phyloP scores from a whole-genome alignment of 345 rosid species.

The Salix arbutifolia region DNA sequence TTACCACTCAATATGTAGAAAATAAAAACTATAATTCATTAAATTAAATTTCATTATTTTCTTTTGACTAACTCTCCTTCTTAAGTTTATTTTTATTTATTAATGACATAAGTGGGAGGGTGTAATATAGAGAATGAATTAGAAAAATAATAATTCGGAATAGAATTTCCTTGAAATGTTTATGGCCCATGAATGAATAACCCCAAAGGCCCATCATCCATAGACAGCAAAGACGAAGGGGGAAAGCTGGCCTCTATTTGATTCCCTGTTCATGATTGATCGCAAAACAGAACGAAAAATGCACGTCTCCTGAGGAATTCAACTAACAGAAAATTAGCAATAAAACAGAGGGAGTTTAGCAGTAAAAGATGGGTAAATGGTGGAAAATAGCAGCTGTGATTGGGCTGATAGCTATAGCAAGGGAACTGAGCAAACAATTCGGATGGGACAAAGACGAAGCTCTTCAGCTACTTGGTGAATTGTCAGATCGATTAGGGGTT shows the following conservation, averaged over 20 bases:
- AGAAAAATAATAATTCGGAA: not conserved
- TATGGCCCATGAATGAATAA: not conserved
- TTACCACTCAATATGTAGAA: no score
- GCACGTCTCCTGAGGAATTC: not conserved
- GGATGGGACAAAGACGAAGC: slow-evolving; percentile 60
- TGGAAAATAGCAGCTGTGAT: slow-evolving; percentile 38
- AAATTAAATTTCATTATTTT: no score
- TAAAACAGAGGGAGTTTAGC: not conserved
- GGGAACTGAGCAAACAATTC: slow-evolving; percentile 38
- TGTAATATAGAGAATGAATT: no score
- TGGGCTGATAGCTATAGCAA: slow-evolving; percentile 29
- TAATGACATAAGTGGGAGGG: no score
- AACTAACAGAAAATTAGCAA: not conserved
- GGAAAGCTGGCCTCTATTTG: not conserved
- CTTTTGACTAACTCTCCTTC: no score
- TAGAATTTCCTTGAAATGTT: not conserved
- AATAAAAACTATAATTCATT: no score
- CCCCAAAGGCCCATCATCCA: no score
- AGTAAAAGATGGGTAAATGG: slow-evolving; percentile 44
- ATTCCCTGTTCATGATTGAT: not conserved
- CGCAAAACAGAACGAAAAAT: not conserved
- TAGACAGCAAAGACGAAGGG: not conserved
- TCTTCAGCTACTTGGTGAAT: slow-evolving; percentile 37
- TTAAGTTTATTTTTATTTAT: no score
- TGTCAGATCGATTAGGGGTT: slow-evolving; percentile 64